Base-by-base conservation (phyloP, 352 stramenopile species). In the Chrysophaeum taylorii region DNA sequence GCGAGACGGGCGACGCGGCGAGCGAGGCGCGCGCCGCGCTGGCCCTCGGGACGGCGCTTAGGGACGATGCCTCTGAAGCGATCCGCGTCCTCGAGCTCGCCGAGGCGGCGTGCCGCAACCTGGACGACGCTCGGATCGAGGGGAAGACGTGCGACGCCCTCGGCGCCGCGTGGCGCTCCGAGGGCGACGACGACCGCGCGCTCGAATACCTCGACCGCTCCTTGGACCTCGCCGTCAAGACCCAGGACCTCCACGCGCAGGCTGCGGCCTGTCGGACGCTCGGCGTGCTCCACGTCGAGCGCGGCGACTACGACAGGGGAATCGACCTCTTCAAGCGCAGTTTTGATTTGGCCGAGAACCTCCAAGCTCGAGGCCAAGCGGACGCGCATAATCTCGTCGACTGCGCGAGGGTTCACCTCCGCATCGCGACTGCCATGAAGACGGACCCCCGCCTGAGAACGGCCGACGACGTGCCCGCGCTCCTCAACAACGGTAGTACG, bases 271-370 rank as follows among this genome's bases (percentile, higher is more conserved):
- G 87, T 45, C 79, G 85, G 21, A 84, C 84, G 37, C 85, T 96
- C 15, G 89, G 89, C 0, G 84, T 84, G 5, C 62, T 81, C 23
- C 64, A 76, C 62, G 64, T 62, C 42, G 33, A 50, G 27, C 25
- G 45, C 1, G 83, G 87, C 41, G 86, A 94, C 61, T 91, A 90
- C 71, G 69, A 76, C 15, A 85, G 84, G 16, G 88, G 87, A 0
- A 76, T 89, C 0, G 87, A 93, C 66, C 92, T 94, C 82, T 89
- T 94, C 70, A 87, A 94, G 77, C 87, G 89, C 41, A 93, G 93
- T 72, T 96, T 94, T 71, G 84, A 92, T 68, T 73, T 79, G 31
- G 64, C 68, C n/a, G 69, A 74, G 23, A 64, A 71, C 29, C 37
- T 79, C 27, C 53, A 76, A n/a, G 68, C 39, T 36, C 29, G 53